phyloP scores from a whole-genome alignment of 805 yeast genomes.

The Blastobotrys mokoenaii region DNA sequence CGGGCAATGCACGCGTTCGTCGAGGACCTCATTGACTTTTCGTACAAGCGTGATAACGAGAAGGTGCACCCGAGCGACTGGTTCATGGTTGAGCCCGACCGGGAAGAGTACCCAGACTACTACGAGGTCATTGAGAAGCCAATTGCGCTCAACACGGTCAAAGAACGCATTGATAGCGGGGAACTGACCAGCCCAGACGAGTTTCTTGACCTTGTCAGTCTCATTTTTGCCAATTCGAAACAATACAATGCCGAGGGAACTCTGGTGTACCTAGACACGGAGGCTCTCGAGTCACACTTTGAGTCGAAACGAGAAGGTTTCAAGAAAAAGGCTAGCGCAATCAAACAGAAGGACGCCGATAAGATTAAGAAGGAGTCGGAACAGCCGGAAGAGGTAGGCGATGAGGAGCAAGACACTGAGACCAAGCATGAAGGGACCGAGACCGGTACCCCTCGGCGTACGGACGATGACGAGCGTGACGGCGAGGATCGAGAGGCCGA shows the following conservation, averaged over 20 bases:
- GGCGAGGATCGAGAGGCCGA: neutral
- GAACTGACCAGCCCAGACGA: slow-evolving; percentile 47
- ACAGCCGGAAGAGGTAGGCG: neutral
- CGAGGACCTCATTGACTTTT: slow-evolving; percentile 36
- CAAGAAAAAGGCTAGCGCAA: slow-evolving; percentile 7
- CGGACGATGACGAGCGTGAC: neutral
- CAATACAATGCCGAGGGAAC: slow-evolving; percentile 68
- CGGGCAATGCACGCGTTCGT: slow-evolving; percentile 22
- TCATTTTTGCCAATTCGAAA: slow-evolving; percentile 74
- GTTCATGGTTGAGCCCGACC: slow-evolving; percentile 66
- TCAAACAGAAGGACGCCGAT: neutral
- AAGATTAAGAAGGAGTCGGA: slow-evolving; percentile 1
- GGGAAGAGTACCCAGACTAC: slow-evolving; percentile 71
- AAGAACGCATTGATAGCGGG: slow-evolving; percentile 42
- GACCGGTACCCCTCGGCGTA: neutral
- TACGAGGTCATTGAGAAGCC: slow-evolving; percentile 64
- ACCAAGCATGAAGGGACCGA: neutral
- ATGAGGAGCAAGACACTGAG: neutral
- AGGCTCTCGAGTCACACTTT: slow-evolving; percentile 46
- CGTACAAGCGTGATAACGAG: neutral
- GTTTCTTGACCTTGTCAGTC: slow-evolving; percentile 48
- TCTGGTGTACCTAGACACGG: slow-evolving; percentile 64
- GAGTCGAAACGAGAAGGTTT: slow-evolving; percentile 17
- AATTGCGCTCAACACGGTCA: slow-evolving; percentile 58
- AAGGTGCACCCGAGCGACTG: slow-evolving; percentile 52